Base-by-base conservation (phyloP, 176 grass and related monocot species). In the Oropetium thomaeum region DNA sequence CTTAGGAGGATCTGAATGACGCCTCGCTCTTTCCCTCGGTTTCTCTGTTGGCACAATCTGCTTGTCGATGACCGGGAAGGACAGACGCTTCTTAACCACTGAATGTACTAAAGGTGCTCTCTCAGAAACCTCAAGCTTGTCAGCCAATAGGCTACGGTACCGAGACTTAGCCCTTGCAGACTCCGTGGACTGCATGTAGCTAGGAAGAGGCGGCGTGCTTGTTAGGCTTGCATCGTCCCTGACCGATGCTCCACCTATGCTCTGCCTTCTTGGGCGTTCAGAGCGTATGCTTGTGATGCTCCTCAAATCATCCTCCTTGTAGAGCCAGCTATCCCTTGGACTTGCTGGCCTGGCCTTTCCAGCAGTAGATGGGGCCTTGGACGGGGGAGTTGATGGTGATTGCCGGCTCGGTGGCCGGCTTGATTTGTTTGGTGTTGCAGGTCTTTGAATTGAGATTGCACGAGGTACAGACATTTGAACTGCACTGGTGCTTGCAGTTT, bases 101-200 rank as follows among this genome's bases (percentile, higher is more conserved):
- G 86, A 84, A 47, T 86, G 89, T 79, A 61, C 48, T 61, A 85
- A 25, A 37, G 79, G 69, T 70, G 77, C 73, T 75, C 86, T 95
- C 27, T 87, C 87, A 11, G 90, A 77, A 61, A 81, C 83, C 64
- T 83, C 87, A 73, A 75, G 33, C 22, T 45, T 88, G 38, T 92
- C 82, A 10, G 85, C 67, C 54, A 79, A 72, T 55, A 90, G 77
- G 27, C 87, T 82, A 62, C 45, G 70, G 42, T 87, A 82, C 23
- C 92, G 79, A 47, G 84, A 95, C 31, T 87, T 99, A 3, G 89
- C 89, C 62, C 96, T 82, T 62, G 87, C 88, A 58, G 96, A 95
- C 43, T 96, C 83, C 20, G 96, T 99, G 12, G 92, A 96, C 34
- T 94, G 92, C 82, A 99, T 89, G 67, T 99, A 99, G 74, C 92